phyloP scores from a whole-genome alignment of 164 flowering plant genomes.

The Tinospora cordifolia region DNA sequence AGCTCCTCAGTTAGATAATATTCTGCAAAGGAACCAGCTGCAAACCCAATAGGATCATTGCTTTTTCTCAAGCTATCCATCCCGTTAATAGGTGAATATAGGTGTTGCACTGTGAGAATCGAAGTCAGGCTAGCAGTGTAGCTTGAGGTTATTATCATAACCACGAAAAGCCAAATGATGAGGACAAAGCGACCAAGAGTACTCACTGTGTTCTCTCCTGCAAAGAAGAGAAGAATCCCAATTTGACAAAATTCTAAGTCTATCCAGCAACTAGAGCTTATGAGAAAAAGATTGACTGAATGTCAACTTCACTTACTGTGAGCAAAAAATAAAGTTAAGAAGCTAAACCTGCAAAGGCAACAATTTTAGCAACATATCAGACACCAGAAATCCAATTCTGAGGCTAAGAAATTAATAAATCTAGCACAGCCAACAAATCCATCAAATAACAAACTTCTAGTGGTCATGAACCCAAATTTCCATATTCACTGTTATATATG shows the following conservation, averaged over 20 bases:
- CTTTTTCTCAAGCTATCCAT: slow-evolving; percentile 33
- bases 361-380: slow-evolving; percentile 18
- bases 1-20: slow-evolving; percentile 37
- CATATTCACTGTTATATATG: no score
- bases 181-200: slow-evolving; percentile 29
- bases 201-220: slow-evolving; percentile 30
- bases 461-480: no score
- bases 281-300: not conserved
- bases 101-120: slow-evolving; percentile 35
- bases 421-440: no score
- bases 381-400: not conserved
- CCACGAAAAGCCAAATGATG: slow-evolving; percentile 34
- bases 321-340: slow-evolving; percentile 59
- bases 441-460: no score
- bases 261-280: not conserved
- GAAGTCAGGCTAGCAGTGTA: slow-evolving; percentile 41
- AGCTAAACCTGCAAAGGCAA: slow-evolving; percentile 69
- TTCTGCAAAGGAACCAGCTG: slow-evolving; percentile 43
- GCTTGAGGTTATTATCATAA: slow-evolving; percentile 31
- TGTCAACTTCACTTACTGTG: slow-evolving; percentile 57
- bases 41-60: slow-evolving; percentile 43
- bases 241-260: not conserved
- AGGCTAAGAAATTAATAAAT: no score
- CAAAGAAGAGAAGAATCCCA: slow-evolving; percentile 4
- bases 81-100: slow-evolving; percentile 43